Evolutionary conservation across 345 rosid species (phyloP), one percentile per base, ranked within the genome.

Genomic region (Populus euphratica): DNA sequence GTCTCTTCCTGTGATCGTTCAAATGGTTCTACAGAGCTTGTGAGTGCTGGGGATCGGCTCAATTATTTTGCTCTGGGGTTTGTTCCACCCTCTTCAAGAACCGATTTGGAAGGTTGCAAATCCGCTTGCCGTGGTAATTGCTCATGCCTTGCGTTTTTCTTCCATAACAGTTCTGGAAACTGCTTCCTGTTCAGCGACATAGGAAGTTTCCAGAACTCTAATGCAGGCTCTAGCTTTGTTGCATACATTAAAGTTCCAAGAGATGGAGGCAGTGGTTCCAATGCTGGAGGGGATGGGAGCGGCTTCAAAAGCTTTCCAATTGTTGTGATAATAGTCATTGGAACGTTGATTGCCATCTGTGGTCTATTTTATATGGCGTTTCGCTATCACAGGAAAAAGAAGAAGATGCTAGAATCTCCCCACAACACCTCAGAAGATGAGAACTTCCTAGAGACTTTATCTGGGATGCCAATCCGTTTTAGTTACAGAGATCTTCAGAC

Each of bases 391-490:
- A 85, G 38, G 88, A 86, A 67, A 44, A 86, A 78, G 84, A 86
- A 79, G 11, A 83, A 69, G 33, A 3, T 65, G 35, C 88, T 79
- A 38, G 90, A 86, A 72, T 83, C 82, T 78, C 84, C 78, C 54
- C 82, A 75, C 2, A 91, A 79, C 20, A 73, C 85, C 52, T 89
- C 94, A 23, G 99, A 94, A 75, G 97, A 96, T 50, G 98, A 92
- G 70, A 88, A 88, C 68, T 92, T 96, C 85, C 69, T 94, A 80
- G 93, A 84, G 82, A 74, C 17, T 77, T 83, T 96, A 69, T 83
- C 98, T 0, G 93, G 99, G 62, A 91, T 89, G 94, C 99, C 99
- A 1, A 78, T 86, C 2, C 90, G 98, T 21, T 96, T 86, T 72
- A 86, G 86, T 80, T 96, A 91, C 86, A 85, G 73, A 67, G 98